Conservation (phyloP, 768 basidiomycete genomes). For the Mycena latifolia region DNA sequence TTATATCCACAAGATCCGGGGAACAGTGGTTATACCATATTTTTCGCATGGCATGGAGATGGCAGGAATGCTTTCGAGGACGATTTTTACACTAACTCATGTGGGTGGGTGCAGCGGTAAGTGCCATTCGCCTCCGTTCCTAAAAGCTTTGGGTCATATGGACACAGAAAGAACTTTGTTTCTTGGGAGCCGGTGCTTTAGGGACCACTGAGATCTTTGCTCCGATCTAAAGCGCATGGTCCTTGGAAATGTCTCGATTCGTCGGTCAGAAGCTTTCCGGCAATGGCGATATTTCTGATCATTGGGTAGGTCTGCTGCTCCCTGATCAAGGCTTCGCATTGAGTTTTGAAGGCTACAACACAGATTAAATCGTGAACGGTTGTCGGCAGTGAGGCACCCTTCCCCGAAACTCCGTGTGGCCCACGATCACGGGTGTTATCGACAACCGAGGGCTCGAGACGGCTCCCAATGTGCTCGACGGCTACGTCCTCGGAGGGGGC, state of each 20-base stretch:
- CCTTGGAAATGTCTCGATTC: conserved; percentile 23
- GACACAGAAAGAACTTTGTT: conserved; percentile 33
- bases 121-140: background rate
- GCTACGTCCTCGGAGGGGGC: conserved; percentile 38
- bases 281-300: conserved; percentile 36
- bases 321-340: background rate
- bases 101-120: conserved; percentile 37
- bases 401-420: conserved; percentile 27
- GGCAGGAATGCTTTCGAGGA: conserved; percentile 32
- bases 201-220: conserved; percentile 38
- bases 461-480: conserved; percentile 35
- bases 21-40: conserved; percentile 31
- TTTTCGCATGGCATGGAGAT: conserved; percentile 36
- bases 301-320: conserved; percentile 29
- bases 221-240: conserved; percentile 32
- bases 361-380: conserved; percentile 34
- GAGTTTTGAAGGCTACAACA: conserved; percentile 33
- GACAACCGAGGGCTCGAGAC: conserved; percentile 32
- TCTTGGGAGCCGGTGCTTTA: conserved; percentile 37
- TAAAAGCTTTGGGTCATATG: background rate
- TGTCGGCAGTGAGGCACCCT: conserved; percentile 32
- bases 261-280: conserved; percentile 35
- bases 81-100: no score
- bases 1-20: conserved; percentile 28
- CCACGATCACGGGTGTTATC: conserved; percentile 39